Evolutionary conservation across 2,329 filamentous ascomycete species (phyloP).

Genomic region (Aspergillus sp.): DNA sequence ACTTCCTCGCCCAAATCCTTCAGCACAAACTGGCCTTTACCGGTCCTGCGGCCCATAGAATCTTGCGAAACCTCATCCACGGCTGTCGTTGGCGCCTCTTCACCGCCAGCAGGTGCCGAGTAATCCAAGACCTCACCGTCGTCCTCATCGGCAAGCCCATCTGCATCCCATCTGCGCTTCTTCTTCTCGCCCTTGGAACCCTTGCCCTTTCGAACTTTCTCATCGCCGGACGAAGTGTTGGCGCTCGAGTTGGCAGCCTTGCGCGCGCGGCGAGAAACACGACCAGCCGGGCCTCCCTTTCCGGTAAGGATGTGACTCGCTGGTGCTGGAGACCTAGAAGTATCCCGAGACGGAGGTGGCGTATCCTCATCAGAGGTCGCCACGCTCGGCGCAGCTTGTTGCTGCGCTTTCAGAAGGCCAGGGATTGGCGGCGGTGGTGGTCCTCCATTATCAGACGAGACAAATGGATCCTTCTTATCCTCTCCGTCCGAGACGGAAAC

Average conservation of each 20-base stretch:
- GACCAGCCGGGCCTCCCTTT: conserved; percentile 67
- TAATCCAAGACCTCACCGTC: conserved; percentile 80
- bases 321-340: conserved; percentile 74
- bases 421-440: conserved; percentile 48
- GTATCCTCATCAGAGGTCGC: conserved; percentile 60
- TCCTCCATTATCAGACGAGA: conserved; percentile 44
- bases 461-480: conserved; percentile 42
- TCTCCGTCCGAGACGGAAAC: conserved; percentile 35
- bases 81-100: conserved; percentile 49
- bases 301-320: conserved; percentile 62
- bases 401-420: conserved; percentile 41
- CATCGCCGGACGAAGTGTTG: conserved; percentile 71
- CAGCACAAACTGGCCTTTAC: conserved; percentile 86
- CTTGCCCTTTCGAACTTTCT: conserved; percentile 56
- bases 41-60: conserved; percentile 77
- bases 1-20: conserved; percentile 93
- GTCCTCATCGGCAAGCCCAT: conserved; percentile 79
- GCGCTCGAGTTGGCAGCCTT: conserved; percentile 52
- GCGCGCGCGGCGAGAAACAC: conserved; percentile 73
- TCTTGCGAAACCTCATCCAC: conserved; percentile 70
- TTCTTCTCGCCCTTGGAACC: conserved; percentile 60
- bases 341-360: conserved; percentile 63
- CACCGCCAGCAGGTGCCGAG: conserved; percentile 59
- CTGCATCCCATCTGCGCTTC: conserved; percentile 84
- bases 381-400: conserved; percentile 35